These are phyloP conservation scores for Magnaporthales sp. DNA, from an alignment of 2,329 filamentous ascomycete species.

Conservation along the genomic window DNA sequence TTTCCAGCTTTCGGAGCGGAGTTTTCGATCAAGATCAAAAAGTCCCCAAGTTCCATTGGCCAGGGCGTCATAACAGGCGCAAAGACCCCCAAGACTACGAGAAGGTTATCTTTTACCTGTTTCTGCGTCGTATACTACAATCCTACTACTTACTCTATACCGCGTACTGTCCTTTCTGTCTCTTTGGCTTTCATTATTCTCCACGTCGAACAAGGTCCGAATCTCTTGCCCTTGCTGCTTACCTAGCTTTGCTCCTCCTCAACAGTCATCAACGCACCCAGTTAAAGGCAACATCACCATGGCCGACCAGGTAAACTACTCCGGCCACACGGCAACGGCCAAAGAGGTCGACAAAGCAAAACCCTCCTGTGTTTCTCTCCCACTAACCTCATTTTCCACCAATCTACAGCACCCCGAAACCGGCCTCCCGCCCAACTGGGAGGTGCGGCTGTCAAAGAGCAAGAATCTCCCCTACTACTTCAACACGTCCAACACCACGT, in stretches of 20 bases:
- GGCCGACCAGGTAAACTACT: slow-evolving; percentile 1
- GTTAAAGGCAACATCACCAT: background rate
- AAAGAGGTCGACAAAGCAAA: background rate
- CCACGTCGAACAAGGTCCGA: too few species aligned
- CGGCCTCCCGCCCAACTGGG: slow-evolving; percentile 81
- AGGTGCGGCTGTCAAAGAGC: slow-evolving; percentile 95
- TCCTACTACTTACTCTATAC: too few species aligned
- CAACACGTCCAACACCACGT: slow-evolving; percentile 77
- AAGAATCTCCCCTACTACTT: slow-evolving; percentile 99
- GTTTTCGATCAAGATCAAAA: background rate
- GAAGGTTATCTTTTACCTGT: background rate
- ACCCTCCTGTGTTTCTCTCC: background rate
- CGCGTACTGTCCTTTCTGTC: background rate
- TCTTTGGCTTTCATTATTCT: too few species aligned
- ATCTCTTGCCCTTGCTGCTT: too few species aligned
- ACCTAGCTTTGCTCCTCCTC: background rate
- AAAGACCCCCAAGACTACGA: background rate
- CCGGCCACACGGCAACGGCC: background rate
- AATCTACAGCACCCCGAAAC: slow-evolving; percentile 48
- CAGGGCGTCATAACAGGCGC: background rate
- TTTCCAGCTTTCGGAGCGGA: background rate
- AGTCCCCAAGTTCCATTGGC: background rate
- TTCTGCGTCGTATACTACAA: background rate
- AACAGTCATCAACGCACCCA: background rate
- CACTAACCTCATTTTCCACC: background rate